These are phyloP conservation scores for Penicillium sp. DNA, from an alignment of 2,329 filamentous ascomycete genomes.

Conservation along the genomic window DNA sequence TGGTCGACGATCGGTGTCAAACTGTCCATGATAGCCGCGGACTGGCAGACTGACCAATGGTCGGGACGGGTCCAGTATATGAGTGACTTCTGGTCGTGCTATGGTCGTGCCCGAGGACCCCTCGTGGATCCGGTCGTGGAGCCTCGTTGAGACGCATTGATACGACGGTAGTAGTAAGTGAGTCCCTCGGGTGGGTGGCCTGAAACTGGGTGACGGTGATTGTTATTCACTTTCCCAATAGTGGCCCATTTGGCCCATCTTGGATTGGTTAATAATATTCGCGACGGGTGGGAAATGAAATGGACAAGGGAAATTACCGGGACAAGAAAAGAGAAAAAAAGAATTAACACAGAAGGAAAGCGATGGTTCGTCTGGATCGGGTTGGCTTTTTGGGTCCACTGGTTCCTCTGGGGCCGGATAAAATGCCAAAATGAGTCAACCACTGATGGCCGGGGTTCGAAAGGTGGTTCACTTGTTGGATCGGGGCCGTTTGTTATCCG, in stretches of 20 bases:
- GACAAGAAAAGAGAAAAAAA: too few species aligned
- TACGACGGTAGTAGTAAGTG: conserved; percentile 23
- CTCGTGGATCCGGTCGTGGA: neutral
- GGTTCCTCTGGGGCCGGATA: neutral
- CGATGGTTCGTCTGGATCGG: conserved; percentile 11
- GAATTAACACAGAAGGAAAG: neutral
- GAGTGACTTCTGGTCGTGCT: neutral
- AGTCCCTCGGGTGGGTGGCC: too few species aligned
- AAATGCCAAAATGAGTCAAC: neutral
- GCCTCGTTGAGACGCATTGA: conserved; percentile 1
- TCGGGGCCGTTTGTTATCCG: too few species aligned
- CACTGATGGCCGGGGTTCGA: neutral
- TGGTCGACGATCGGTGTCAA: conserved; percentile 11
- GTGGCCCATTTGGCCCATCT: neutral
- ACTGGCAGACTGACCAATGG: too few species aligned
- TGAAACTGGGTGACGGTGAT: too few species aligned
- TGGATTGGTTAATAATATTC: neutral
- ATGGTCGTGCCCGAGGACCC: neutral
- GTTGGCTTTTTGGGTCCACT: neutral
- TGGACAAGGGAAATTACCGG: conserved; percentile 4
- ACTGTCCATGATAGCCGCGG: too few species aligned
- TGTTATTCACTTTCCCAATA: neutral
- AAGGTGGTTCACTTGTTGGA: too few species aligned
- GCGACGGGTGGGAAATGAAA: neutral
- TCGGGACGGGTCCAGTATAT: too few species aligned